These are phyloP conservation scores for Scytalidium lignicola DNA, from an alignment of 2,329 filamentous ascomycete genomes.

Conservation along the genomic window DNA sequence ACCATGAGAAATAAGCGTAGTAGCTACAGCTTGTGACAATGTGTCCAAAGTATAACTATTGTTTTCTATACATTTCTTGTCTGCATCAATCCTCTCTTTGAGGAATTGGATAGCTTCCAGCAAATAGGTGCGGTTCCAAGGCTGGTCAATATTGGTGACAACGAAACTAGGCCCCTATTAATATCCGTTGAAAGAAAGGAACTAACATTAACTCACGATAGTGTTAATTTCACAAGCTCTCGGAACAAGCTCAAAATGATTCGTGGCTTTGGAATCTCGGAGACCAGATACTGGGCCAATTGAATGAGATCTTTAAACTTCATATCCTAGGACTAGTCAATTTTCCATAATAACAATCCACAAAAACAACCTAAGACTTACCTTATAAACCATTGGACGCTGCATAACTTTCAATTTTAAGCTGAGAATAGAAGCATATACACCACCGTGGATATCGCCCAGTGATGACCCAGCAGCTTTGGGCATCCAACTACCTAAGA, in stretches of 20 bases:
- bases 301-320: slow-evolving; percentile 34
- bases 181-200: background rate
- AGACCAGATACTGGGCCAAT: slow-evolving; percentile 23
- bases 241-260: slow-evolving; percentile 16
- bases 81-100: slow-evolving; percentile 16
- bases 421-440: slow-evolving; percentile 32
- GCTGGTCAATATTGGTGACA: slow-evolving; percentile 21
- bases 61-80: slow-evolving; percentile 14
- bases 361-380: slow-evolving; percentile 7
- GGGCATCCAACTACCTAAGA: slow-evolving; percentile 31
- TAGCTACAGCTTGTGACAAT: slow-evolving; percentile 16
- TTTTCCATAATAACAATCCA: background rate
- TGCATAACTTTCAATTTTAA: slow-evolving; percentile 45
- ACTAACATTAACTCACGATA: slow-evolving; percentile 14
- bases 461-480: slow-evolving; percentile 1
- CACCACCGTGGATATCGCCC: slow-evolving; percentile 1
- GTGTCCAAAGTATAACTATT: slow-evolving; percentile 17
- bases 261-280: slow-evolving; percentile 3
- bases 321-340: slow-evolving; percentile 13
- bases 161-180: slow-evolving; percentile 16
- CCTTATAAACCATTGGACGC: slow-evolving; percentile 46
- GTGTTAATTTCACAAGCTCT: slow-evolving; percentile 19
- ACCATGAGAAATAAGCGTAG: slow-evolving; percentile 11
- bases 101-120: slow-evolving; percentile 16
- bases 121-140: slow-evolving; percentile 20